phyloP scores from a whole-genome alignment of 2,329 filamentous ascomycete genomes.

The Zymoseptoria brevis region DNA sequence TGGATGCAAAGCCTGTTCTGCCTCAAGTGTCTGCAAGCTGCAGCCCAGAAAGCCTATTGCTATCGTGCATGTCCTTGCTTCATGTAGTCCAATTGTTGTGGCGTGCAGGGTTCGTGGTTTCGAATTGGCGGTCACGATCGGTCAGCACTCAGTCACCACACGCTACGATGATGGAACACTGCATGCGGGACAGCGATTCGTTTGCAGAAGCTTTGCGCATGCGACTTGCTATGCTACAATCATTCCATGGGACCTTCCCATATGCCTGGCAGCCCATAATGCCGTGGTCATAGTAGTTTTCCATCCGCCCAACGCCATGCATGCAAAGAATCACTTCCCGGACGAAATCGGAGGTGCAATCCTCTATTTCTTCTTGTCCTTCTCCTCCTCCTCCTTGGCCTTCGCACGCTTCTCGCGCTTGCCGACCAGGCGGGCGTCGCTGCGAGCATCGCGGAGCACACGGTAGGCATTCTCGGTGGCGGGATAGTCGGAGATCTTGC shows the following conservation, averaged over 20 bases:
- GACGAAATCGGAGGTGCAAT: conserved; percentile 3
- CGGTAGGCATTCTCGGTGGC: conserved; percentile 79
- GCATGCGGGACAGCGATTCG: conserved; percentile 13
- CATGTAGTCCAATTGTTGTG: background rate
- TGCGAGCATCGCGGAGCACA: conserved; percentile 75
- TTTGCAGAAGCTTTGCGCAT: conserved; percentile 16
- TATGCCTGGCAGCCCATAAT: conserved; percentile 17
- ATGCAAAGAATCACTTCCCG: conserved; percentile 18
- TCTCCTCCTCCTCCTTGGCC: conserved; percentile 77
- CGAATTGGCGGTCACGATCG: too few relatives aligned
- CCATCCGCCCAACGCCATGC: conserved; percentile 16
- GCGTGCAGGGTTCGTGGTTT: too few relatives aligned
- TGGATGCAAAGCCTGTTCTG: background rate
- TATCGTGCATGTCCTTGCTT: background rate
- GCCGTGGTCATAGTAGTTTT: conserved; percentile 11
- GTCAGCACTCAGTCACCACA: background rate
- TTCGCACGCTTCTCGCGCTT: conserved; percentile 86
- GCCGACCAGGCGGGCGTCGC: conserved; percentile 73
- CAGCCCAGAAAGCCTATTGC: background rate
- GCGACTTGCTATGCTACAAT: conserved; percentile 18
- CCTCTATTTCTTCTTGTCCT: conserved; percentile 70
- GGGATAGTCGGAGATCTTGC: conserved; percentile 61
- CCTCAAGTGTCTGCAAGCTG: background rate
- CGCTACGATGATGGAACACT: background rate
- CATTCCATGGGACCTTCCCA: conserved; percentile 12